Evolutionary conservation across 225 moss, liverwort and hornwort species (phyloP).

Genomic region (Pseudoscleropodium purum): DNA sequence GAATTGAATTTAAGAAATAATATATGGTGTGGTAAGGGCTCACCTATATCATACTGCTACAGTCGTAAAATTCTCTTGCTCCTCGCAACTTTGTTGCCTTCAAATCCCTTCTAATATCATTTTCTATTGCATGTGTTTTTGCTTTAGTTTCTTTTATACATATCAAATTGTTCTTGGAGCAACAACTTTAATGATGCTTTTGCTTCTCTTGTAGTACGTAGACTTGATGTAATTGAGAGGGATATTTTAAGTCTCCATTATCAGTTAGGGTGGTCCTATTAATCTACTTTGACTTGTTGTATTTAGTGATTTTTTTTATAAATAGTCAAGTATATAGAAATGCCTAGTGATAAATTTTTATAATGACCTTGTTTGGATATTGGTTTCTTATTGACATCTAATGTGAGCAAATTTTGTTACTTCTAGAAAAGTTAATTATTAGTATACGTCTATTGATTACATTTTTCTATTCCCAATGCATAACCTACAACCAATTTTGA

Average conservation of each 20-base stretch:
- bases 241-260: not conserved
- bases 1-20: no score
- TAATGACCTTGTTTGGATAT: not conserved
- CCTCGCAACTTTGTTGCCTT: no score
- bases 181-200: not conserved
- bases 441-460: not conserved
- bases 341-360: not conserved
- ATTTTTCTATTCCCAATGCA: not conserved
- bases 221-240: not conserved
- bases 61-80: no score
- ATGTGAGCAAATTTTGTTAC: not conserved
- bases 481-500: not conserved
- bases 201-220: no score
- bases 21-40: no score
- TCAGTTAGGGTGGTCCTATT: no score
- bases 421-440: not conserved
- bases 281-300: not conserved
- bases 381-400: not conserved
- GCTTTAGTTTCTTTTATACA: not conserved
- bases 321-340: not conserved
- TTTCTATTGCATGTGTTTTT: not conserved
- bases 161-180: fast-evolving
- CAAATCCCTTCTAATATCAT: no score
- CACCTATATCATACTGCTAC: no score
- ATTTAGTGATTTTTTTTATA: not conserved